phyloP scores from a whole-genome alignment of 192 early-diverging fungal genomes.

The Linnemannia hyalina region DNA sequence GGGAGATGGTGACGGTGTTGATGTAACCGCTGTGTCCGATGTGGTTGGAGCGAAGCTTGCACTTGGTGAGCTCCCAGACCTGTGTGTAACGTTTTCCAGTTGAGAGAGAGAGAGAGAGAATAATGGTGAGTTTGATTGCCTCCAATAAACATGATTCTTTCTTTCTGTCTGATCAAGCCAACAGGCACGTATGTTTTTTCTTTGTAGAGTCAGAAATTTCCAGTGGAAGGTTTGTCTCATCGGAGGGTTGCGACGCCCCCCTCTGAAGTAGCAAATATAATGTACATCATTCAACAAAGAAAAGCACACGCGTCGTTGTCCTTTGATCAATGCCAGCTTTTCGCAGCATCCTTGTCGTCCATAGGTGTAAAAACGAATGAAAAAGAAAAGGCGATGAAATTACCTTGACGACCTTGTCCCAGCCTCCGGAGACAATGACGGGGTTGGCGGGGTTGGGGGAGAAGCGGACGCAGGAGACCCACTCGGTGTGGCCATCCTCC shows the following conservation, averaged over 20 bases:
- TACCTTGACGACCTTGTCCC: constrained; percentile 99
- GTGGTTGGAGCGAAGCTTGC: constrained; percentile 99
- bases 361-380: neutral
- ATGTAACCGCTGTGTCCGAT: constrained; percentile 98
- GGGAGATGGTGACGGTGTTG: constrained; percentile 97
- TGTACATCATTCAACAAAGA: constrained; percentile 53
- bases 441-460: constrained; percentile 99
- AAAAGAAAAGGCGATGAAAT: neutral
- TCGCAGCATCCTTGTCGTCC: neutral
- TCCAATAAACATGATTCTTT: neutral
- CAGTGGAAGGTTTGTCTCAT: constrained; percentile 74
- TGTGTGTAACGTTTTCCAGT: constrained; percentile 36
- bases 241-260: constrained; percentile 53
- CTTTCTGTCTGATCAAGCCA: neutral
- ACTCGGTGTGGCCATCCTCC: constrained; percentile 97
- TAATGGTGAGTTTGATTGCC: neutral
- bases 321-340: neutral
- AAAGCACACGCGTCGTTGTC: neutral
- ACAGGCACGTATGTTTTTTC: neutral
- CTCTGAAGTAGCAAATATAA: constrained; percentile 88
- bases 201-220: constrained; percentile 53
- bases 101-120: neutral
- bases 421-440: constrained; percentile 97
- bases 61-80: constrained; percentile 99
- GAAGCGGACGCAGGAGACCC: constrained; percentile 99